phyloP scores from a whole-genome alignment of 768 basidiomycete species.

The Lentinula detonsa region DNA sequence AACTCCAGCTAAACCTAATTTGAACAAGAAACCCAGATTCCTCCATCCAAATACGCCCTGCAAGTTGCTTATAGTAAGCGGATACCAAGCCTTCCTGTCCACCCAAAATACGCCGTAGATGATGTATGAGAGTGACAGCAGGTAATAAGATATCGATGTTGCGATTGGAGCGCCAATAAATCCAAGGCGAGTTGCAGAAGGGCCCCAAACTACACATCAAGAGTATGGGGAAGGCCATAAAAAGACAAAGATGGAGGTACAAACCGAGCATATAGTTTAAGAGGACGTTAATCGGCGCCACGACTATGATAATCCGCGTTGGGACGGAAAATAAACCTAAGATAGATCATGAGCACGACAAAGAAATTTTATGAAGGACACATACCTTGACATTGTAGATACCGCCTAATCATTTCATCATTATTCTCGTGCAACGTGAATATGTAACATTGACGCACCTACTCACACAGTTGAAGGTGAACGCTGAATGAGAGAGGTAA shows the following conservation, averaged over 20 bases:
- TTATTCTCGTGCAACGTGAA: conserved; percentile 3
- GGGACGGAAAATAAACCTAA: conserved; percentile 47
- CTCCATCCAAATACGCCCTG: conserved; percentile 48
- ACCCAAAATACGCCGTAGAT: conserved; percentile 58
- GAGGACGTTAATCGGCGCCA: background rate
- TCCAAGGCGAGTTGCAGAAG: conserved; percentile 51
- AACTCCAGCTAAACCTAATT: conserved; percentile 79
- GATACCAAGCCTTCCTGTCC: conserved; percentile 77
- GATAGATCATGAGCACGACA: background rate
- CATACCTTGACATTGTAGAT: conserved; percentile 53
- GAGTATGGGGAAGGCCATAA: too few species aligned
- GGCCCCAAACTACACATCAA: conserved; percentile 48
- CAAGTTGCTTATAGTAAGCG: conserved; percentile 31
- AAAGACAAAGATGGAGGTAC: background rate
- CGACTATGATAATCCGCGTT: conserved; percentile 49
- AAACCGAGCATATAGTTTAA: background rate
- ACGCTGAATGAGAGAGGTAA: conserved; percentile 23
- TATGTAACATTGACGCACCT: conserved; percentile 22
- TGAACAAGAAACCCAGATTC: conserved; percentile 59
- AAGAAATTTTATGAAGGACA: background rate
- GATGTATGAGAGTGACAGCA: conserved; percentile 62
- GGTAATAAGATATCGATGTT: conserved; percentile 65
- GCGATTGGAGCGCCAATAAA: conserved; percentile 71
- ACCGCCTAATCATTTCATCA: conserved; percentile 23
- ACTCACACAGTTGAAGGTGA: conserved; percentile 47